Base-by-base conservation (phyloP, 306 rosid species). In the Vigna unguiculata region DNA sequence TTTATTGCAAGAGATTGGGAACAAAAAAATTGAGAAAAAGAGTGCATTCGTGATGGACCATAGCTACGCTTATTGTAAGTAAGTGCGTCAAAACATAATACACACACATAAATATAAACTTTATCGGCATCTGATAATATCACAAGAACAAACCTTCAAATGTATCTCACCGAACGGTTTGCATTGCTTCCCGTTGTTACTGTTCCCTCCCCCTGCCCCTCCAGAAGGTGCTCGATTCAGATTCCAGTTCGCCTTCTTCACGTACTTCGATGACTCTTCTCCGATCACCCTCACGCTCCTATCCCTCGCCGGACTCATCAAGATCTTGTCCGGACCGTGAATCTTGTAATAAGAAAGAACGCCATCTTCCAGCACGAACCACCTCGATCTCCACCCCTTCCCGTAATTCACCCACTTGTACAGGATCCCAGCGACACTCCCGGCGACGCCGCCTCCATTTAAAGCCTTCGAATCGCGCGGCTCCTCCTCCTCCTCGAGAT, bases 361-460 rank as follows among this genome's bases (percentile, higher is more conserved):
- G 8, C 99, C 99, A 79, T 95, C 99, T 46, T 95, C 97, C 4
- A 95, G 89, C 85, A 86, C 85, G 53, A 95, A 95, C 99, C 99
- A 95, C 88, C 99, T 72, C 40, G 97, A 83, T 85, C 97, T 85
- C 99, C 99, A 95, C 10, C 99, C 99, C 57, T 90, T 95, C 15
- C 99, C 99, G 77, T 95, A 95, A 82, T 95, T 95, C 81, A 95
- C 99, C 99, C 99, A 95, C 83, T 95, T 95, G 69, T 88, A 95
- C 86, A 95, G 46, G 80, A 95, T 90, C 84, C 99, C 99, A 2
- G 97, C 95, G 13, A 92, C 89, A 3, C 96, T 81, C 0, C 96
- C 96, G 15, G 75, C 76, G 0, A 81, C 88, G 2, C 85, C 87
- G 1, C 89, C 86, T 4, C 91, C 86, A 34, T 77, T 83, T 34